Evolutionary conservation across 345 rosid species (phyloP).

Genomic region (Bruguiera parviflora): DNA sequence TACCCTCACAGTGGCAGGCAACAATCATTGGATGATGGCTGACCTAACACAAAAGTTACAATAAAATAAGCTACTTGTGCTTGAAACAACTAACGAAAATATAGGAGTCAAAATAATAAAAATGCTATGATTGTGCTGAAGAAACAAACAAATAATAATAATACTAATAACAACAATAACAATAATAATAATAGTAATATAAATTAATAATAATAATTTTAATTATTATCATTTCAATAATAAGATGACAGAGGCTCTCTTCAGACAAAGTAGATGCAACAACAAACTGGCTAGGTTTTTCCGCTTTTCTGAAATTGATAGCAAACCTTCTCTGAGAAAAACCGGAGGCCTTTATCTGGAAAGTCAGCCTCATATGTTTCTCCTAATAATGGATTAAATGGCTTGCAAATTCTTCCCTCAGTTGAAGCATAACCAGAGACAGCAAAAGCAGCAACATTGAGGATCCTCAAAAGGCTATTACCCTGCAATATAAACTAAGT

Average conservation of each 20-base stretch:
- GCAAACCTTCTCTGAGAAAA: conserved; percentile 91
- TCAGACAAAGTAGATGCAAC: too few species aligned
- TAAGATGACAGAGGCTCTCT: too few species aligned
- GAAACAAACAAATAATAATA: too few species aligned
- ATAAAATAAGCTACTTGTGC: conserved; percentile 1
- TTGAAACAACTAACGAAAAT: neutral
- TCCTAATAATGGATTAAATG: conserved; percentile 95
- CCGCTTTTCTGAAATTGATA: neutral
- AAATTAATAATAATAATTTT: too few species aligned
- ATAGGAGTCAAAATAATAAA: neutral
- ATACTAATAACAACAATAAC: too few species aligned
- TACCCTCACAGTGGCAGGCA: conserved; percentile 97
- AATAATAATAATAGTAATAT: too few species aligned
- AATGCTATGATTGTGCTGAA: too few species aligned
- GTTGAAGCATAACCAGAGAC: conserved; percentile 96
- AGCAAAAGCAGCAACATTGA: conserved; percentile 98
- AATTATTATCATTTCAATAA: too few species aligned
- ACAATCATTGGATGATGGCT: conserved; percentile 99
- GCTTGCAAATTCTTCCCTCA: conserved; percentile 95
- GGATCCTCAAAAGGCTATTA: conserved; percentile 82
- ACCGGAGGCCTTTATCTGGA: conserved; percentile 90
- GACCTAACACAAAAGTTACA: conserved; percentile 57
- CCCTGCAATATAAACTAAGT: conserved; percentile 48
- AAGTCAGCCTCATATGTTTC: conserved; percentile 95
- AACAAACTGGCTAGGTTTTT: too few species aligned